Percentiles rank a stretch among this genome's conserved stretches.
phyloP scores from a whole-genome alignment of 495 filamentous ascomycete species.

The Podospora australis region DNA sequence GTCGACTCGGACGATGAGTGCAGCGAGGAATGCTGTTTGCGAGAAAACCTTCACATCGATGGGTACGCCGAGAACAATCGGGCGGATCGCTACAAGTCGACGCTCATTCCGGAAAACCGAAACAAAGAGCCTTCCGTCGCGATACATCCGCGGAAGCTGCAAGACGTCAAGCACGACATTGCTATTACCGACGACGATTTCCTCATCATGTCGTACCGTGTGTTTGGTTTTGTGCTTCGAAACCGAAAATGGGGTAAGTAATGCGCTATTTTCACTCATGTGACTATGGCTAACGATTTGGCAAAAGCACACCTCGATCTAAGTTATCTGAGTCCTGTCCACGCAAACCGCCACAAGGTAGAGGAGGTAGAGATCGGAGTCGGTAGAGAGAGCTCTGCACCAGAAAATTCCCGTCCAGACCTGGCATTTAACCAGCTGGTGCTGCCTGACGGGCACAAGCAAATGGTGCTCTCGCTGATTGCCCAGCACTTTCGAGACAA shows the following conservation, averaged over 20 bases:
- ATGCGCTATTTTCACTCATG: not conserved
- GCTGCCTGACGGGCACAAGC: slow-evolving; percentile 25
- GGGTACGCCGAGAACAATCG: slow-evolving; percentile 25
- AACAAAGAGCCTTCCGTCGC: slow-evolving; percentile 12
- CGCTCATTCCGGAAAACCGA: slow-evolving; percentile 10
- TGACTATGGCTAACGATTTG: not conserved
- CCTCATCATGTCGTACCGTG: slow-evolving; percentile 35
- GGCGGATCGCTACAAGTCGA: slow-evolving; percentile 24
- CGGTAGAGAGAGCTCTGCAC: not conserved
- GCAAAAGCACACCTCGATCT: slow-evolving; percentile 16
- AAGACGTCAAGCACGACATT: slow-evolving; percentile 7
- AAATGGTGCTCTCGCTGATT: slow-evolving; percentile 33
- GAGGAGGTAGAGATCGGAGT: not conserved
- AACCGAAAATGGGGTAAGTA: slow-evolving; percentile 37
- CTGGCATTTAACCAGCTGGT: slow-evolving; percentile 33
- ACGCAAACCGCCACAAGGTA: not conserved
- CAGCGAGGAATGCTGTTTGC: slow-evolving; percentile 18
- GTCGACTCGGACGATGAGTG: not conserved
- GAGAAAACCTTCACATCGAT: slow-evolving; percentile 24
- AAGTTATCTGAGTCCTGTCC: slow-evolving; percentile 12
- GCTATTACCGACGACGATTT: slow-evolving; percentile 26
- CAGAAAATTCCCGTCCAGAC: slow-evolving; percentile 7
- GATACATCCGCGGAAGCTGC: slow-evolving; percentile 12
- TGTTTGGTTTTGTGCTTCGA: slow-evolving; percentile 39
- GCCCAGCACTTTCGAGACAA: slow-evolving; percentile 36